A percentile compares a stretch with the other conserved stretches of the same genome.
Conservation (phyloP, 2,329 filamentous ascomycete species). For the Aspergillus costaricaensis region DNA sequence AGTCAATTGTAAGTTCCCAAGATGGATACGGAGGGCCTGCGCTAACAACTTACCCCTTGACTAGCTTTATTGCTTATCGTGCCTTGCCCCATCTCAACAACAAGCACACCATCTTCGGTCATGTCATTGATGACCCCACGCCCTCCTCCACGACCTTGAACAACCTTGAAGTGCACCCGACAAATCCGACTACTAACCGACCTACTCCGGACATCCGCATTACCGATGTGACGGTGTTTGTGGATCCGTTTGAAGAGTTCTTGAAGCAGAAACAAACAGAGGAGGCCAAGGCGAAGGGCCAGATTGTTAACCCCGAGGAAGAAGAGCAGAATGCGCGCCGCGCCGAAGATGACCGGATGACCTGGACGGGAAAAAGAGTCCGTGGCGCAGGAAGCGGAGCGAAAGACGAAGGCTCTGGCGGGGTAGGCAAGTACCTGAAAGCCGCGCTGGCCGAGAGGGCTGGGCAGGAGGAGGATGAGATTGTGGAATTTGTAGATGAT, state of each 20-base stretch:
- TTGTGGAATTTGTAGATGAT: constrained; percentile 62
- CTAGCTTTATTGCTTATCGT: constrained; percentile 82
- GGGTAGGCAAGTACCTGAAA: constrained; percentile 81
- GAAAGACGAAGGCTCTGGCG: constrained; percentile 54
- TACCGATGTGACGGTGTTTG: constrained; percentile 78
- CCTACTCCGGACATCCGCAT: constrained; percentile 80
- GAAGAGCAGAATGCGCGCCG: constrained; percentile 34
- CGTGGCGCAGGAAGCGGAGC: constrained; percentile 66
- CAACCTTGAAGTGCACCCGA: constrained; percentile 74
- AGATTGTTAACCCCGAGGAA: constrained; percentile 23
- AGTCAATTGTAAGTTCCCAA: constrained; percentile 66
- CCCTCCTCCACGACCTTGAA: constrained; percentile 56
- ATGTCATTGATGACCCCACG: constrained; percentile 68
- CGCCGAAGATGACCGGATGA: constrained; percentile 81
- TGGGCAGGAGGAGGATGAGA: constrained; percentile 55
- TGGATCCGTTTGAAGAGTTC: constrained; percentile 96
- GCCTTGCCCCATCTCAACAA: constrained; percentile 81
- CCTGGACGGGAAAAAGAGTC: constrained; percentile 94
- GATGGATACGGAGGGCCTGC: not conserved
- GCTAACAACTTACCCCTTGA: not conserved
- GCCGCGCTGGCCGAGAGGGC: constrained; percentile 49
- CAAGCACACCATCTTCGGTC: constrained; percentile 96
- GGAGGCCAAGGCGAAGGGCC: constrained; percentile 55
- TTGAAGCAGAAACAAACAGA: constrained; percentile 69
- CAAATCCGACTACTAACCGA: constrained; percentile 70